A percentile compares a stretch with the other conserved stretches of the same genome.
Evolutionary conservation across 2,329 filamentous ascomycete species (phyloP).

Genomic region (Scleromitrula shiraiana): DNA sequence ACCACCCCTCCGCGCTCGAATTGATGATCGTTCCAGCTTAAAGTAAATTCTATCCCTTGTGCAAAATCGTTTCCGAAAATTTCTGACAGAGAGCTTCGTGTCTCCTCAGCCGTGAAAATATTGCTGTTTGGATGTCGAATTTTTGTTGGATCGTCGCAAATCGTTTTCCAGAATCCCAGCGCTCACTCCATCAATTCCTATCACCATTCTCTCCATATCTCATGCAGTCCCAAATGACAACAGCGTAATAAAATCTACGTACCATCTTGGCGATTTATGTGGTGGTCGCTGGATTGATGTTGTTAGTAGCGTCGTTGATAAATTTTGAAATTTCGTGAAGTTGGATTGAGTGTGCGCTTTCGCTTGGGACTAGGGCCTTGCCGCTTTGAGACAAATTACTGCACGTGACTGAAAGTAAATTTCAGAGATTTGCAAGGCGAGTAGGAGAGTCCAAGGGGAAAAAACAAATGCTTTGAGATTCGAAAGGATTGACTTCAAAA

Average conservation of each 20-base stretch:
- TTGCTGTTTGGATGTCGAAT: neutral
- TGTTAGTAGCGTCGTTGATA: conserved; percentile 13
- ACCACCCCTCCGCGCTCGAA: neutral
- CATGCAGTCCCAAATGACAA: neutral
- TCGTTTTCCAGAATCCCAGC: neutral
- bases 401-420: neutral
- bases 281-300: conserved; percentile 17
- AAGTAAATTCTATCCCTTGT: too few relatives aligned
- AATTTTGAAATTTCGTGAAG: conserved; percentile 12
- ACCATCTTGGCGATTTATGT: conserved; percentile 23
- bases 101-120: too few relatives aligned
- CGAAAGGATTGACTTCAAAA: too few relatives aligned
- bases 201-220: neutral
- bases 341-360: conserved; percentile 8
- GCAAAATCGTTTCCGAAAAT: too few relatives aligned
- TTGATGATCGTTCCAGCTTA: neutral
- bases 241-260: conserved; percentile 11
- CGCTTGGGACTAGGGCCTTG: conserved; percentile 10
- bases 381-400: neutral
- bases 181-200: neutral
- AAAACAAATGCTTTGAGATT: too few relatives aligned
- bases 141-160: conserved; percentile 1
- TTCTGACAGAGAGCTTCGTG: too few relatives aligned
- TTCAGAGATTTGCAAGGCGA: too few relatives aligned
- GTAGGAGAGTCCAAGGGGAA: too few relatives aligned